Percentiles rank a stretch among this genome's conserved stretches.
phyloP scores from a whole-genome alignment of 257 asterid species.

The Euphrasia confusa region DNA sequence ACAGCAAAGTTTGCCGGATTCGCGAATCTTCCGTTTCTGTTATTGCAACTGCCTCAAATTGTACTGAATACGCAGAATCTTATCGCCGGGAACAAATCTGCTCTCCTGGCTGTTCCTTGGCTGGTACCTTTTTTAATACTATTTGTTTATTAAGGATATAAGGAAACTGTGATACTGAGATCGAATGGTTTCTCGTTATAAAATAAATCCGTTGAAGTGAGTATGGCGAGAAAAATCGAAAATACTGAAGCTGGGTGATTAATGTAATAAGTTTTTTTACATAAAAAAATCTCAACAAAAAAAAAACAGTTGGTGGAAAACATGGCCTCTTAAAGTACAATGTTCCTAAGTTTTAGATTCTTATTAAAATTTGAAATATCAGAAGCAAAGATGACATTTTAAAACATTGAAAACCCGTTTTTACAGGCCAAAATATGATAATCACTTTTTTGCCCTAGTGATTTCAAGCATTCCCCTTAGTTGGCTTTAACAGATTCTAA shows the following conservation, averaged over 20 bases:
- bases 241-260: too few relatives aligned
- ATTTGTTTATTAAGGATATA: too few relatives aligned
- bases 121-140: constrained; percentile 45
- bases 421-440: background rate
- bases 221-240: too few relatives aligned
- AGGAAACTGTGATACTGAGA: too few relatives aligned
- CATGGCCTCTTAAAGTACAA: background rate
- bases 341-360: background rate
- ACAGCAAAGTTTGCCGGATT: constrained; percentile 94
- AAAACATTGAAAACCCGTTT: background rate
- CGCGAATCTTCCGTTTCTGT: constrained; percentile 81
- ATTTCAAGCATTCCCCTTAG: background rate
- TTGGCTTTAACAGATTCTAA: constrained; percentile 7
- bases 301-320: too few relatives aligned
- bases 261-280: too few relatives aligned
- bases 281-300: too few relatives aligned
- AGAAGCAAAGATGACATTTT: background rate
- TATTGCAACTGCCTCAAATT: constrained; percentile 92
- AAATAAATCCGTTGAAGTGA: too few relatives aligned
- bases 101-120: constrained; percentile 94
- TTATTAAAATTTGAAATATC: background rate
- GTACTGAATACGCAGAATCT: constrained; percentile 86
- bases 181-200: too few relatives aligned
- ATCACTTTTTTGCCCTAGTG: background rate
- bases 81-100: constrained; percentile 65